Evolutionary conservation across 305 asterid species (phyloP), one percentile per base, ranked within the genome.

Genomic region (Fraxinus floribunda): DNA sequence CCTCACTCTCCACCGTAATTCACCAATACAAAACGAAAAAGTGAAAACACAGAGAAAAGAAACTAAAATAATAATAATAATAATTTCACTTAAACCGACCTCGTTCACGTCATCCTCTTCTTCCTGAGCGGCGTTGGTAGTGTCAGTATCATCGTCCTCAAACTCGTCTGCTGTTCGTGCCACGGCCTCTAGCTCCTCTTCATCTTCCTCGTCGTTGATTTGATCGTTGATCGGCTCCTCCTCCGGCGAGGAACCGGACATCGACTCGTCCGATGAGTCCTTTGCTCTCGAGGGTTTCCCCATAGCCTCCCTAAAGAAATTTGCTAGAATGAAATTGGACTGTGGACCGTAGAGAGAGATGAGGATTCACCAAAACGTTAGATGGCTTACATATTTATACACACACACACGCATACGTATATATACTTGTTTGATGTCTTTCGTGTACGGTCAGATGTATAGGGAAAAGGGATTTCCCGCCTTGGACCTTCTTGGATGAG

Each of bases 111-210:
- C 93, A 4, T 93, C 95, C 0, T 91, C 95, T 44, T 81, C 90
- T 57, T 81, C 83, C 24, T 83, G 88, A 10, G 75, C 38, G 16
- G 75, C 89, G 62, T 86, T 85, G 52, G 84, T 78, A 16, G 81
- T 86, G 30, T 83, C 94, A 15, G 77, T 89, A 15, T 90, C 93
- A 0, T 90, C 93, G 3, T 90, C 97, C 2, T 89, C 98, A 0
- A 93, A 91, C 49, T 94, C 97, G 0, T 93, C 95, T 18, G 97
- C 98, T 0, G 93, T 62, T 49, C 95, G 92, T 57, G 95, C 98
- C 9, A 97, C 99, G 20, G 94, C 98, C 82, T 92, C 96, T 22
- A 97, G 94, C 87, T 97, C 98, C 86, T 91, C 98, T 70, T 97
- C 98, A 80, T 96, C 99, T 71, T 89, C 98, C 86, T 91, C 98